Evolutionary conservation across 2,329 filamentous ascomycete species (phyloP), one percentile per base, ranked within the genome.

Genomic region (Aspergillus clavatus): DNA sequence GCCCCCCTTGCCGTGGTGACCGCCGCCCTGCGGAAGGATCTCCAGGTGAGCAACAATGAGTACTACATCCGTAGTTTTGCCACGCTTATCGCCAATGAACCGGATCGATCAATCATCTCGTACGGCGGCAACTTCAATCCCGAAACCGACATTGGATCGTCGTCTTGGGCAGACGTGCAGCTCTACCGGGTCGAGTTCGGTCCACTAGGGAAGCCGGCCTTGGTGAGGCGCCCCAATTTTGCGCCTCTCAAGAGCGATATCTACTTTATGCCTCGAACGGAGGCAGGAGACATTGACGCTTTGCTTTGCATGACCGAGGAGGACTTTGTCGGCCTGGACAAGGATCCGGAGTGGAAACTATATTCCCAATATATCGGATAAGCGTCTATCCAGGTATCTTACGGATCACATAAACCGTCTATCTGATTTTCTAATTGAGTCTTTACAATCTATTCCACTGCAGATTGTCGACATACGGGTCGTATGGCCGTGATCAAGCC

Each of bases 121-220:
- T 57, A 57, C 27, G 51, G 42, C 0, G 55, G 53, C 1, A 33
- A 27, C 0, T 53, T 53, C 10, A 40, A 56, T 8, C 48, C 46
- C 14, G 29, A 27, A 4, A 48, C 46, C 3, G 54, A 56, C 18
- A 29, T 56, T 2, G 40, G 42, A 3, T 53, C 44, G 16, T 50
- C 47, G n/a, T 50, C 46, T 11, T 36, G 54, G 3, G 52, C 54
- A 2, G 52, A 56, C 38, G 24, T 53, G 3, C 24, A 28, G 3
- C 8, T 48, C 5, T 26, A 26, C 10, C 24, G 10, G 11, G 40
- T 45, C 3, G 23, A 14, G 4, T 54, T 56, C 39, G 53, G 52
- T 11, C 23, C 7, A 7, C 26, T 54, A 3, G 47, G 54, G 0
- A 36, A 21, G 3, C 47, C 50, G 5, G 45, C 41, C 3, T 40